phyloP scores from a whole-genome alignment of 768 basidiomycete species.

The Lactifluus volemus region DNA sequence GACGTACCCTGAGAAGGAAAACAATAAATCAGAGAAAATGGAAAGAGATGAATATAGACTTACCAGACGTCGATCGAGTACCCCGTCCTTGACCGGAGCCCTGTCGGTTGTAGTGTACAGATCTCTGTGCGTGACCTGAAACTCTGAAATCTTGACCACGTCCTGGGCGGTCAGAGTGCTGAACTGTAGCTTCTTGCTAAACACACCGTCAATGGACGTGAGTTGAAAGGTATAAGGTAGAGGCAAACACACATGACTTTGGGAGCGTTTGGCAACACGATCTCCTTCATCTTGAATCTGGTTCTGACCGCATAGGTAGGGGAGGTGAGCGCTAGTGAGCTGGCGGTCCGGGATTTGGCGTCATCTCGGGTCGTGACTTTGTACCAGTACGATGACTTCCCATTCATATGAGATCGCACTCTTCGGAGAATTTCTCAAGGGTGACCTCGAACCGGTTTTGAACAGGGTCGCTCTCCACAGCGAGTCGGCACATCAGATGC shows the following conservation, averaged over 20 bases:
- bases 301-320: not conserved
- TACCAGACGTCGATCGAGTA: conserved; percentile 86
- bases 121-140: conserved; percentile 89
- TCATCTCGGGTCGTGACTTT: no score
- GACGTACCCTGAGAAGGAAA: conserved; percentile 67
- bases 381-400: conserved; percentile 23
- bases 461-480: conserved; percentile 77
- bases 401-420: conserved; percentile 76
- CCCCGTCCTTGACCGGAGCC: conserved; percentile 83
- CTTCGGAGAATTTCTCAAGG: conserved; percentile 72
- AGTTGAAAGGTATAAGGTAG: not conserved
- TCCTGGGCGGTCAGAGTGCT: conserved; percentile 90
- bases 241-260: conserved; percentile 13
- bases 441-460: conserved; percentile 66
- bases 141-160: conserved; percentile 91
- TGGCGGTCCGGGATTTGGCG: no score
- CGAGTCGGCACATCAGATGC: conserved; percentile 68
- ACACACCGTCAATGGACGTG: not conserved
- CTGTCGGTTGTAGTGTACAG: conserved; percentile 81
- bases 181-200: conserved; percentile 93
- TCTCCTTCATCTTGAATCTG: conserved; percentile 13
- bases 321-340: no score
- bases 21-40: not conserved
- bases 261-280: conserved; percentile 14
- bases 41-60: conserved; percentile 22